Evolutionary conservation across 192 early-diverging fungal species (phyloP), one percentile per base, ranked within the genome.

Genomic region (Mortierella claussenii): DNA sequence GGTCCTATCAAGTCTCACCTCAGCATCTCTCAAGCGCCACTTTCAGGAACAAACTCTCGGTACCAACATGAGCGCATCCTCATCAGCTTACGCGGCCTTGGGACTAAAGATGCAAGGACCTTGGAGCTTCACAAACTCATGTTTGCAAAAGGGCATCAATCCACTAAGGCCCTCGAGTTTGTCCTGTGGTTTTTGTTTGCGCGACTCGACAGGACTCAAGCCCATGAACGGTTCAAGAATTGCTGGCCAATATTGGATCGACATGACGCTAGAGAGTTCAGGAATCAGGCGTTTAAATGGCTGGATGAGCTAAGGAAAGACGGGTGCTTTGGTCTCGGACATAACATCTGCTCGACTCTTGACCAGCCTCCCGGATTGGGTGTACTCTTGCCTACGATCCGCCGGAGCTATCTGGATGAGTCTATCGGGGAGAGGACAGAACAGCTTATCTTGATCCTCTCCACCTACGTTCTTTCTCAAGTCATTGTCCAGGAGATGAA

Each of bases 201-300:
- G 15, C 79, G 64, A 4, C 59, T 89, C 31, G 81, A 87, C 47
- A 31, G 47, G 2, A 26, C 10, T 13, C 74, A 61, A 11, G 59
- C 76, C 12, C 81, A 70, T 27, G 83, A 87, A 42, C 78, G 81
- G 34, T 82, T 82, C 45, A 83, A 80, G 50, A 60, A 60, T 2
- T 84, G 83, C 65, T 89, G 86, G 84, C 87, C 87, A 12, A 79
- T 87, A 10, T 69, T 79, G 37, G 86, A 86, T 49, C 76, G 83
- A 23, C 69, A 74, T 24, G 83, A 88, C 37, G 81, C 85, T 3
- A 67, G 86, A 12, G 85, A 87, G 23, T 88, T 90, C 45, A 81
- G 89, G 20, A 73, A 83, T 15, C 68, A 81, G 30, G 80, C 76
- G 30, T 88, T 86, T 55, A 84, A 83, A 44, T 86, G 86, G 86